Evolutionary conservation across 306 rosid genomes (phyloP), one percentile per base, ranked within the genome.

Genomic region (Abrus precatorius): DNA sequence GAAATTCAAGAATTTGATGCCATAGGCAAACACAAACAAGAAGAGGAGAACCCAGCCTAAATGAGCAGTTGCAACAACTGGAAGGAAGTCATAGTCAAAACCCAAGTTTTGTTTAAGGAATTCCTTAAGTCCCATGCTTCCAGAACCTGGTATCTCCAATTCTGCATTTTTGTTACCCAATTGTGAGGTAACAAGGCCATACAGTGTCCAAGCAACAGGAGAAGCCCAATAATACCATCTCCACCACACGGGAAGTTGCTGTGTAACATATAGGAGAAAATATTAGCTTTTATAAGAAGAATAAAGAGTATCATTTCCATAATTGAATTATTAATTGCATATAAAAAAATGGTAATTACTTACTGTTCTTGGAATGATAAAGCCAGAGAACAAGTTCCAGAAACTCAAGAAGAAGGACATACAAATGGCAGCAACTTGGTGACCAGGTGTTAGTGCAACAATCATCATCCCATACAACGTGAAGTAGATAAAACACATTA

Each of bases 391-490:
- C 85, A 92, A 87, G 87, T 89, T 90, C 98, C 97, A 92, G 72
- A 90, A 86, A 74, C 83, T 85, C 52, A 88, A 48, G 88, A 94
- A 92, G 89, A 90, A 92, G 14, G 94, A 78, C 89, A 86, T 87
- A 30, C 74, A 76, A 59, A 94, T 92, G 57, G 88, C 88, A 29
- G 95, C 95, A 63, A 94, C 75, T 72, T 89, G 90, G 59, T 84
- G 88, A 70, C 88, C 79, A 1, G 98, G 97, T 41, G 98, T 94
- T 30, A 94, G 69, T 27, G 97, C 91, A 30, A 94, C 85, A 57
- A 85, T 55, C 98, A 92, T 92, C 98, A 94, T 94, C 9, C 98
- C 95, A 43, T 90, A 94, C 85, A 92, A 69, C 0, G 95, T 86
- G 88, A 84, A 94, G 94, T 86, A 92, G 70, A 87, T 74, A 8